Base-by-base conservation (phyloP, 2,329 filamentous ascomycete species). In the Alternaria sp. region DNA sequence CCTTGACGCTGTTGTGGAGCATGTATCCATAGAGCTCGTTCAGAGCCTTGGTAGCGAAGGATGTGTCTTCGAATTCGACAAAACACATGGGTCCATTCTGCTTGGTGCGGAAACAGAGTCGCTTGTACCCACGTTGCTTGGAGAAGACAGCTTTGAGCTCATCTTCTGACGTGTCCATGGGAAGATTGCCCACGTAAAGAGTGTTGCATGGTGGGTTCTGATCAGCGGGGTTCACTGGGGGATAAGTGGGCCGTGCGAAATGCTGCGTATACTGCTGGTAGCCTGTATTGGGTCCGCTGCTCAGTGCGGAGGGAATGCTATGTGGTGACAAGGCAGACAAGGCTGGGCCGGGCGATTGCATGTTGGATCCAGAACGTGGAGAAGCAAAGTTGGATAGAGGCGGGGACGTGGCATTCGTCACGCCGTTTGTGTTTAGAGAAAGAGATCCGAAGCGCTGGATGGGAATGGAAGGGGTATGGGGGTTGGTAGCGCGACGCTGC, bases 151-250 rank as follows among this genome's bases (percentile, higher is more conserved):
- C 89, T 81, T 98, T 98, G 59, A 99, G 87, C 79, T 98, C 96
- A 76, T 98, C 95, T 75, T 99, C 96, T 0, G 92, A 95, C 0
- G 94, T 96, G 76, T 97, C 92, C 60, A 94, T 88, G 0, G 95
- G 96, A 46, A 99, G 84, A 74, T 99, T 98, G n/a, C 96, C 95
- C 19, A 99, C 95, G 75, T 99, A 98, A 7, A 99, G 86, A 0
- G 96, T 99, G 77, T 99, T 98, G 86, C 96, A 98, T 0, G 96
- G 96, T 1, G 95, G 95, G 72, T 98, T 97, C 80, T 97, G 92
- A 75, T 99, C 95, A 12, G 95, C 94, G 0, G 94, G 95, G 70
- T 98, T 98, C 64, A 93, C 92, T 0, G 94, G 91, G 13, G 95
- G 95, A 66, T 93, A 92, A 64, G 90, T 90, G 66, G 89, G 88